Conservation (phyloP, 257 asterid species). For the Striga asiatica region DNA sequence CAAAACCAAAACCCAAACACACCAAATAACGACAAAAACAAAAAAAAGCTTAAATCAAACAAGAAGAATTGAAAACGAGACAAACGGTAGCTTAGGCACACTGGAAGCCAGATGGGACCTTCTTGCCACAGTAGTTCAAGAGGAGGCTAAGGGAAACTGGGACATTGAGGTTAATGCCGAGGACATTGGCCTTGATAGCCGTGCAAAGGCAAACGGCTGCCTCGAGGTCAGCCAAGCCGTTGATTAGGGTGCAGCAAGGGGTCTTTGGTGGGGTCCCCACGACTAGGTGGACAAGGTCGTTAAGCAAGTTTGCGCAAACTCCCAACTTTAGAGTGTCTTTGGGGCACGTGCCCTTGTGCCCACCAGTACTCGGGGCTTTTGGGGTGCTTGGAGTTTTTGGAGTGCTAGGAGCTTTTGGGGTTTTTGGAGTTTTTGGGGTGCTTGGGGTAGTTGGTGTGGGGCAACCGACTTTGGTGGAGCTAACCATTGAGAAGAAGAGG, state of each 20-base stretch:
- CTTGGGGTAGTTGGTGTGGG: background rate
- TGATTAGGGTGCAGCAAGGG: constrained; percentile 27
- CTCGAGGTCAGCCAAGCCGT: constrained; percentile 25
- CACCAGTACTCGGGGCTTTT: background rate
- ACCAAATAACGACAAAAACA: no score
- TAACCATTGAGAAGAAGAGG: constrained; percentile 2
- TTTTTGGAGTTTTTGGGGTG: background rate
- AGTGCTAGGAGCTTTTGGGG: background rate
- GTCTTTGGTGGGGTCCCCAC: constrained; percentile 10
- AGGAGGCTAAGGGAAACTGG: constrained; percentile 25
- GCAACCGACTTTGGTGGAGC: background rate
- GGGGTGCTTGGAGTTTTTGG: background rate
- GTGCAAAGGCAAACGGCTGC: constrained; percentile 30
- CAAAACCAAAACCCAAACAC: no score
- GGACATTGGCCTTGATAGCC: constrained; percentile 20
- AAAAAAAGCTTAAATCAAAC: no score
- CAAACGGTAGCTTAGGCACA: background rate
- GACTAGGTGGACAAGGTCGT: background rate
- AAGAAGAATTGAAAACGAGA: no score
- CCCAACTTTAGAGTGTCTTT: background rate
- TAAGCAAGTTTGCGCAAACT: background rate
- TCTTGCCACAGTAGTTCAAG: constrained; percentile 9
- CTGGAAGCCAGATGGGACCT: constrained; percentile 17
- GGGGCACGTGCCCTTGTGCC: background rate
- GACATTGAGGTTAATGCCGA: constrained; percentile 19